Evolutionary conservation across 106 monocot genomes (phyloP), one percentile per base, ranked within the genome.

Genomic region (Xerophyta viscosa): DNA sequence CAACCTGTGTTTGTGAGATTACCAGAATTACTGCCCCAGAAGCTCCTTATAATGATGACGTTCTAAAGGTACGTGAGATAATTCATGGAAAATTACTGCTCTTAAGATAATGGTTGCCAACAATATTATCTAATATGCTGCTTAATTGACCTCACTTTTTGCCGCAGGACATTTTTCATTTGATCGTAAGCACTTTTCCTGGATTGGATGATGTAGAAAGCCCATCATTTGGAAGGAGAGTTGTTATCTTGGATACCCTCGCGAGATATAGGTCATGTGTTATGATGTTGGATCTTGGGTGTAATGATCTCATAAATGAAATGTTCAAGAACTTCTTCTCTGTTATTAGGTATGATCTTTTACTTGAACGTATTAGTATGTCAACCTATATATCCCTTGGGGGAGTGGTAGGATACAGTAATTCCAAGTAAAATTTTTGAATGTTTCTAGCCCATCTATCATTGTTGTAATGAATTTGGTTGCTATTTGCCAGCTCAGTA

Each of bases 281-380:
- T 63, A 77, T 98, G 74, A 98, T 98, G 98, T 64, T 98, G 71
- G 98, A 98, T 76, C 82, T 98, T 52, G 98, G 90, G 49, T 98
- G 90, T 52, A 61, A 74, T 62, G 86, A 90, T 71, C 86, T 98
- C 42, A 86, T 98, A 55, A 69, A 74, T 60, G 76, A 98, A 53
- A 98, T 98, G 98, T 98, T 98, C 57, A 65, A 48, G 41, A 79
- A 69, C 25, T 90, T 90, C 52, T 70, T 98, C 44, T 20, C 61
- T 60, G 76, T 80, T 63, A 45, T 98, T 64, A 90, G 98, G 98
- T 98, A 77, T 51, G 43, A 6, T 6, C 11, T 6, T 33, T 33
- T 33, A 33, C 11, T 5, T 6, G 7, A 33, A 6, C 11, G 5
- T 33, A 33, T 33, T 11, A 33, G 5, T 33, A 6, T 11, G 11